Conservation (phyloP, 345 rosid species). For the Arabis alpina region DNA sequence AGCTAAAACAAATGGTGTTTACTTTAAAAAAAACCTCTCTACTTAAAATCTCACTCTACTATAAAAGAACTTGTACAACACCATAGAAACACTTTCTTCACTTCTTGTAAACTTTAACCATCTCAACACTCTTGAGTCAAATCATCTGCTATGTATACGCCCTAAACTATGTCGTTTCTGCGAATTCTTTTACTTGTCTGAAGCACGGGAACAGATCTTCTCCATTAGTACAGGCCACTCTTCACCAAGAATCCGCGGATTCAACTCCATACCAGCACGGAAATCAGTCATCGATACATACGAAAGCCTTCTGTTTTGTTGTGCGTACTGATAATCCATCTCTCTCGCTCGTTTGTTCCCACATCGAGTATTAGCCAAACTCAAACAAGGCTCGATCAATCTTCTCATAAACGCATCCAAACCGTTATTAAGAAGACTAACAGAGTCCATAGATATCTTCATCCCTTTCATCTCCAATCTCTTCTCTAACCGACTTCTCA, state of each 20-base stretch:
- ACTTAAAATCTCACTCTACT: constrained; percentile 21
- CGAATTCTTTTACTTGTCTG: constrained; percentile 44
- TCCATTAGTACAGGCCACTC: constrained; percentile 74
- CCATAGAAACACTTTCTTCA: constrained; percentile 18
- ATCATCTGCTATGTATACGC: constrained; percentile 32
- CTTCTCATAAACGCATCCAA: constrained; percentile 71
- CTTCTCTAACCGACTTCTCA: constrained; percentile 65
- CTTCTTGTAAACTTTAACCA: constrained; percentile 28
- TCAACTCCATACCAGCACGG: constrained; percentile 59
- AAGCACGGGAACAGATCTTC: constrained; percentile 58
- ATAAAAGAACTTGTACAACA: constrained; percentile 32
- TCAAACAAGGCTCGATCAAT: constrained; percentile 72
- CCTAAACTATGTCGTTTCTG: constrained; percentile 9
- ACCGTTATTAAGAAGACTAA: constrained; percentile 69
- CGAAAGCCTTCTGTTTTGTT: constrained; percentile 40
- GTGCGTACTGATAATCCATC: constrained; percentile 30
- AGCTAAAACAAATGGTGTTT: constrained; percentile 13
- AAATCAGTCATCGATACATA: constrained; percentile 62
- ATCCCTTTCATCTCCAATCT: constrained; percentile 72
- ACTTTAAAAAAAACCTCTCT: not conserved
- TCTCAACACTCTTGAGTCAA: constrained; percentile 20
- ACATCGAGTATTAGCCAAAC: constrained; percentile 58
- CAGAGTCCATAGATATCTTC: constrained; percentile 58
- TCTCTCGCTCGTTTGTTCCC: constrained; percentile 38
- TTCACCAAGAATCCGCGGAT: constrained; percentile 72